A percentile compares a stretch with the other conserved stretches of the same genome.
Evolutionary conservation across 2,329 filamentous ascomycete species (phyloP).

Genomic region (Talaromyces funiculosus): DNA sequence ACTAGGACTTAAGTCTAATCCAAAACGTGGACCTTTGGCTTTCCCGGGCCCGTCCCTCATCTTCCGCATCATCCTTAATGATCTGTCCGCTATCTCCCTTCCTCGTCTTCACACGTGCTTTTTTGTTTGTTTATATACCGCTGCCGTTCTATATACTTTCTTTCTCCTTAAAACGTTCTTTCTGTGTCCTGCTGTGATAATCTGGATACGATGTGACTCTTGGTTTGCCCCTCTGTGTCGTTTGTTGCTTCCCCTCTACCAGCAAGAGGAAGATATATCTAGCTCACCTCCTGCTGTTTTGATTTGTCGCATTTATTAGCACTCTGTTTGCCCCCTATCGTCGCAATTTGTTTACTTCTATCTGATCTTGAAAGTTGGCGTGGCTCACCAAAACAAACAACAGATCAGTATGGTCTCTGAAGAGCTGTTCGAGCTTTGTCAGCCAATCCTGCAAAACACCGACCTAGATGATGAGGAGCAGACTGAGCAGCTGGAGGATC

Average conservation of each 20-base stretch:
- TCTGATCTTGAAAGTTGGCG: background rate
- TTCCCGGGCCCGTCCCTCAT: background rate
- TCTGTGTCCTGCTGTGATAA: background rate
- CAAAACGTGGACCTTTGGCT: conserved; percentile 3
- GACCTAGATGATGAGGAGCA: conserved; percentile 84
- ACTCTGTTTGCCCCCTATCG: background rate
- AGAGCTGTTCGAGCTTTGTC: conserved; percentile 80
- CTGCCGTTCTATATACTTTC: background rate
- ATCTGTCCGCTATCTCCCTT: background rate
- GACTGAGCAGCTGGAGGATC: conserved; percentile 77
- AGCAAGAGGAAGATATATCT: background rate
- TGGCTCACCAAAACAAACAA: background rate
- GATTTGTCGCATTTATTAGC: background rate
- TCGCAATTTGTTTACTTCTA: background rate
- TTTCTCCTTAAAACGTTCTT: background rate
- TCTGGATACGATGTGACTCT: conserved; percentile 14
- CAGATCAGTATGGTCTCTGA: conserved; percentile 69
- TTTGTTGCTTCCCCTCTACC: conserved; percentile 5
- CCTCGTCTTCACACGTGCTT: background rate
- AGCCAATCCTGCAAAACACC: conserved; percentile 73
- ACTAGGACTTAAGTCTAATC: background rate
- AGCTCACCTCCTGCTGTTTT: background rate
- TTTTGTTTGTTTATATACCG: background rate
- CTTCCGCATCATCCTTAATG: background rate
- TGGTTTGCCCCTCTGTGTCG: conserved; percentile 7